These are phyloP conservation scores for Madurella fahalii DNA, from an alignment of 2,329 filamentous ascomycete genomes.

Conservation along the genomic window DNA sequence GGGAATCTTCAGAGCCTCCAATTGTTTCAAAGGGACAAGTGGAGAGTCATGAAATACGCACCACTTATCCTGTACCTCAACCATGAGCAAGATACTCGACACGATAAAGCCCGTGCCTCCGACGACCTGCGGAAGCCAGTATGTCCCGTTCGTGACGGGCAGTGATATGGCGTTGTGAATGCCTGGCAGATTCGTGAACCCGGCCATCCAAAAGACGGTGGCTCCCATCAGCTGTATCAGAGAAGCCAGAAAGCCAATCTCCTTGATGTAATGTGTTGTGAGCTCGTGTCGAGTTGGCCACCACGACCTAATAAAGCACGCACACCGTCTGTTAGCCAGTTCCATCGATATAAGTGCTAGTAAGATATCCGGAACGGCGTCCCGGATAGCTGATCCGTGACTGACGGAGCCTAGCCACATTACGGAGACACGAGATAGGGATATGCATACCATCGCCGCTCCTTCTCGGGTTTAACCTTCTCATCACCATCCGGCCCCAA, in stretches of 20 bases:
- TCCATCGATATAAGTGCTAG: too few relatives aligned
- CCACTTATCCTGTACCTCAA: slow-evolving; percentile 63
- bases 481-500: too few relatives aligned
- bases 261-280: slow-evolving; percentile 55
- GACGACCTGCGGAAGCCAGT: slow-evolving; percentile 59
- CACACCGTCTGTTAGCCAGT: neutral
- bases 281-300: slow-evolving; percentile 55
- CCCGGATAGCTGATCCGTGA: too few relatives aligned
- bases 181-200: slow-evolving; percentile 56
- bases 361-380: too few relatives aligned
- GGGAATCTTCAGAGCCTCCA: too few relatives aligned
- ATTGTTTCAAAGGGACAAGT: neutral
- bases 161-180: slow-evolving; percentile 48
- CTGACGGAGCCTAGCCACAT: neutral
- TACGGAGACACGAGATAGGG: neutral
- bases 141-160: slow-evolving; percentile 49
- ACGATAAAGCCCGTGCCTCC: slow-evolving; percentile 64
- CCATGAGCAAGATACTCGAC: slow-evolving; percentile 56
- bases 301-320: slow-evolving; percentile 45
- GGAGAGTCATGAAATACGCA: neutral
- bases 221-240: slow-evolving; percentile 53
- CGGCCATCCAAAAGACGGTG: slow-evolving; percentile 61
- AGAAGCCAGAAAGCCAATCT: slow-evolving; percentile 60
- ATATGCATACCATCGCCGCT: neutral
- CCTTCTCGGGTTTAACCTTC: too few relatives aligned